phyloP scores from a whole-genome alignment of 768 basidiomycete species.

The Tephrocybe rancida region DNA sequence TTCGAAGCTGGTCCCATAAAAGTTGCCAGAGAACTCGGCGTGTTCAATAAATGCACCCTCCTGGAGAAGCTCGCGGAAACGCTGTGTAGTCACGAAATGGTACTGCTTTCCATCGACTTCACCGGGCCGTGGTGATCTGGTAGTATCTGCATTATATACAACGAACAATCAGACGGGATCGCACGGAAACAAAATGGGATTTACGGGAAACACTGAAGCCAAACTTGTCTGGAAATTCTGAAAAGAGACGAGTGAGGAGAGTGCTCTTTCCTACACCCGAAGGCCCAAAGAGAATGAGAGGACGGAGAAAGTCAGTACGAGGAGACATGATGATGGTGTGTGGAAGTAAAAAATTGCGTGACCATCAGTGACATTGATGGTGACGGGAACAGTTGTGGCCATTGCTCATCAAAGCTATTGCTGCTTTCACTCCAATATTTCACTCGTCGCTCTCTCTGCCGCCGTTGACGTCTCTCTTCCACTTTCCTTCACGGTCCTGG shows the following conservation, averaged over 20 bases:
- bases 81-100: slow-evolving; percentile 76
- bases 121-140: slow-evolving; percentile 79
- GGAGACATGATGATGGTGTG: slow-evolving; percentile 21
- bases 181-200: slow-evolving; percentile 8
- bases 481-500: slow-evolving; percentile 11
- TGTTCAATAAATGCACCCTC: slow-evolving; percentile 89
- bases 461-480: background rate
- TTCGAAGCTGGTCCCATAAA: slow-evolving; percentile 88
- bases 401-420: background rate
- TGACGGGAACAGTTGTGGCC: background rate
- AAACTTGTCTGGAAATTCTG: slow-evolving; percentile 80
- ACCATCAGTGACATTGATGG: slow-evolving; percentile 12
- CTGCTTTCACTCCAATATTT: background rate
- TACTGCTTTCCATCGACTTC: slow-evolving; percentile 86
- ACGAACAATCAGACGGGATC: slow-evolving; percentile 15
- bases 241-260: slow-evolving; percentile 79
- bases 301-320: slow-evolving; percentile 53
- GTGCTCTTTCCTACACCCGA: slow-evolving; percentile 96
- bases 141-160: slow-evolving; percentile 69
- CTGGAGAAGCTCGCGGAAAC: slow-evolving; percentile 69
- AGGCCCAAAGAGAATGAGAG: slow-evolving; percentile 88
- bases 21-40: slow-evolving; percentile 90
- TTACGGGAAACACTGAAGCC: slow-evolving; percentile 93
- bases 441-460: background rate
- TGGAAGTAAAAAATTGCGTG: background rate